phyloP scores from a whole-genome alignment of 805 yeast genomes.

The Pichia phayaonensis region DNA sequence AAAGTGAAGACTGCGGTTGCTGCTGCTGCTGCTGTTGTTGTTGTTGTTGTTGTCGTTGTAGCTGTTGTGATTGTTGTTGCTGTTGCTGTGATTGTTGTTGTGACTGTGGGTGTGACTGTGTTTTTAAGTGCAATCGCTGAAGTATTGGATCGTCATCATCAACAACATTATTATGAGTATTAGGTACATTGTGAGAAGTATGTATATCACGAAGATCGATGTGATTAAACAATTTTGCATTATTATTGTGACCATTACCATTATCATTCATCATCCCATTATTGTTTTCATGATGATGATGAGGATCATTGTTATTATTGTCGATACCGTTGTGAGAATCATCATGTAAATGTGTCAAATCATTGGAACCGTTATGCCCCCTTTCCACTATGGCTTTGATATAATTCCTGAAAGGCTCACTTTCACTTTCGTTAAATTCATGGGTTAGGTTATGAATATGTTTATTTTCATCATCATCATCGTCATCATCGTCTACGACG shows the following conservation, averaged over 20 bases:
- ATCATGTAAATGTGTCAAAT: neutral
- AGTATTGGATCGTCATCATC: neutral
- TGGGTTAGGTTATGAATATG: neutral
- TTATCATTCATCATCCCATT: too few relatives aligned
- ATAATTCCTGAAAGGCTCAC: slow-evolving; percentile 14
- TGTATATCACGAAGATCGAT: neutral
- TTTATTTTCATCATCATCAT: neutral
- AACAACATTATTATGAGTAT: too few relatives aligned
- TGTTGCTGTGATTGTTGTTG: neutral
- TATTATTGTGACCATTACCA: neutral
- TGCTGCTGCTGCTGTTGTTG: neutral
- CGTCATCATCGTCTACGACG: neutral
- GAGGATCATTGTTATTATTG: neutral
- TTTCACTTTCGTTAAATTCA: slow-evolving; percentile 8
- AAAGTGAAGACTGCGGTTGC: neutral
- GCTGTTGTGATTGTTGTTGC: neutral
- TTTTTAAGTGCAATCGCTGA: neutral
- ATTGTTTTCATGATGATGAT: neutral
- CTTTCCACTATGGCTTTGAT: slow-evolving; percentile 12
- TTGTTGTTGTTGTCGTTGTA: neutral
- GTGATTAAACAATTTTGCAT: neutral
- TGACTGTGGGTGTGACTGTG: neutral
- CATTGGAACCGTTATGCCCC: neutral
- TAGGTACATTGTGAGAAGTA: neutral
- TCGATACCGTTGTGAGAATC: neutral